phyloP scores from a whole-genome alignment of 192 early-diverging fungal species.

The Dispira simplex region DNA sequence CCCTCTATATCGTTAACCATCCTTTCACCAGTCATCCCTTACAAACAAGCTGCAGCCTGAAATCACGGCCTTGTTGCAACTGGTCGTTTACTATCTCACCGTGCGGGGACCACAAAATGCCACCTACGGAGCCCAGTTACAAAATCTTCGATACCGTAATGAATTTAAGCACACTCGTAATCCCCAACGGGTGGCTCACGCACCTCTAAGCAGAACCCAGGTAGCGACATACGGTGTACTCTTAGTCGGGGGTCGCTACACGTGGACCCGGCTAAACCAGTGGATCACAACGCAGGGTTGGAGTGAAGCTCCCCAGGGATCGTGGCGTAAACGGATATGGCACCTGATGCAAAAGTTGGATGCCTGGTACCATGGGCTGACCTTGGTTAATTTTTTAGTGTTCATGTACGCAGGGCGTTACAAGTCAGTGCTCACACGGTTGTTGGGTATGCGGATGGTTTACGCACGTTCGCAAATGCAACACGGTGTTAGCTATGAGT shows the following conservation, averaged over 20 bases:
- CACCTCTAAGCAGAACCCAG: constrained; percentile 19
- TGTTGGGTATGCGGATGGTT: constrained; percentile 71
- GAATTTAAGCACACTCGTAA: constrained; percentile 36
- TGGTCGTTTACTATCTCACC: constrained; percentile 58
- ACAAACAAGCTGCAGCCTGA: constrained; percentile 57
- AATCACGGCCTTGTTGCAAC: constrained; percentile 43
- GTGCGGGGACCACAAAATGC: constrained; percentile 51
- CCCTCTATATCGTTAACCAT: not conserved
- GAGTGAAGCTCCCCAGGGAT: constrained; percentile 44
- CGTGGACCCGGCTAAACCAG: constrained; percentile 41
- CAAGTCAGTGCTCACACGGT: constrained; percentile 55
- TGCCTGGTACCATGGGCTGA: constrained; percentile 35
- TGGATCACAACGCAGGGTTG: constrained; percentile 49
- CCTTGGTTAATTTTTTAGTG: constrained; percentile 66
- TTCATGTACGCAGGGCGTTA: constrained; percentile 78
- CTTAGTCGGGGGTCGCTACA: constrained; percentile 58
- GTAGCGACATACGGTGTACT: constrained; percentile 40
- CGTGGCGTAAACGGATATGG: constrained; percentile 35
- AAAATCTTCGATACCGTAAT: constrained; percentile 71
- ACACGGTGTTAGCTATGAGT: constrained; percentile 78
- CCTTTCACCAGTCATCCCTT: constrained; percentile 13
- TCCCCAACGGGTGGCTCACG: constrained; percentile 12
- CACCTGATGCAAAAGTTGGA: constrained; percentile 41
- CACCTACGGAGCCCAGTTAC: constrained; percentile 66
- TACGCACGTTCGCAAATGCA: constrained; percentile 55